These are phyloP conservation scores for Stephania japonica DNA, from an alignment of 164 flowering plant species.

Conservation along the genomic window DNA sequence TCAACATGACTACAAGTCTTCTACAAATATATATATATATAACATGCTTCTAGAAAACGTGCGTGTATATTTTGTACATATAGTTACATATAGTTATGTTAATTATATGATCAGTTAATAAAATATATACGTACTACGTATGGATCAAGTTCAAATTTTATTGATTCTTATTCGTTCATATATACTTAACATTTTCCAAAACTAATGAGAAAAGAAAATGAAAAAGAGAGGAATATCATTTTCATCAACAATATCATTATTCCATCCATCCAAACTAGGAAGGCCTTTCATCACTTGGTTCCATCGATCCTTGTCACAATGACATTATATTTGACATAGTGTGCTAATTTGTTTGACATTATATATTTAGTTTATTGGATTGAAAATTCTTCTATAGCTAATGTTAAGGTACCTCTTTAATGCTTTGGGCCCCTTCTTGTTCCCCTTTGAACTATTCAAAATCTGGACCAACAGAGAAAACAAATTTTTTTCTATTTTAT, in stretches of 20 bases:
- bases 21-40: too few relatives aligned
- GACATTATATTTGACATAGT: conserved; percentile 1
- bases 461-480: not conserved
- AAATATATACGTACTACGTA: not conserved
- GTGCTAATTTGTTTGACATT: conserved; percentile 1
- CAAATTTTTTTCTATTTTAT: not conserved
- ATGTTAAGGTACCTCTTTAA: not conserved
- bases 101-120: not conserved
- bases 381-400: not conserved
- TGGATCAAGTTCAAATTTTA: not conserved
- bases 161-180: not conserved
- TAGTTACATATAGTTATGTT: not conserved
- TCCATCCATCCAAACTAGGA: not conserved
- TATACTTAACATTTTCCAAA: not conserved
- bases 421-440: conserved; percentile 2
- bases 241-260: not conserved
- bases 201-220: not conserved
- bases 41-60: not conserved
- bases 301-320: not conserved
- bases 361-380: not conserved
- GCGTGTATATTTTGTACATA: not conserved
- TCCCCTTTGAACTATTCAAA: not conserved
- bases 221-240: not conserved
- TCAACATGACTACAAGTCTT: not conserved
- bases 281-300: not conserved